Evolutionary conservation across 129 eudicot genomes (phyloP).

Genomic region (Chrysanthemum makinoi): DNA sequence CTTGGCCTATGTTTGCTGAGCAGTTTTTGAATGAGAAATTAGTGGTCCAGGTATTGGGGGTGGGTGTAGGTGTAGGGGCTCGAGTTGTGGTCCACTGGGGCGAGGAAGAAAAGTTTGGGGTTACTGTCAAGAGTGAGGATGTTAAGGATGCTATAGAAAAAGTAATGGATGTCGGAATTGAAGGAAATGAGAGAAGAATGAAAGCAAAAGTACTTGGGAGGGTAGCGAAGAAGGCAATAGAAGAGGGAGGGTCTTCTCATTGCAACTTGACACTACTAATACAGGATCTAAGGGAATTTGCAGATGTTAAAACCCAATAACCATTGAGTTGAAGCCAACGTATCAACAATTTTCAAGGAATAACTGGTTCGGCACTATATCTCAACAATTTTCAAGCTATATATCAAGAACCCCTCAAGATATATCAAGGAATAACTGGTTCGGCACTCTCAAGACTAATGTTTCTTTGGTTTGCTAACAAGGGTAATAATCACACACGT

Average conservation of each 20-base stretch:
- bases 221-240: slow-evolving; percentile 18
- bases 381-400: no score
- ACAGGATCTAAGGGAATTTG: slow-evolving; percentile 22
- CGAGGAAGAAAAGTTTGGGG: slow-evolving; percentile 24
- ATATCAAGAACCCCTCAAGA: no score
- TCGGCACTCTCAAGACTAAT: no score
- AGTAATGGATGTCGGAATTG: slow-evolving; percentile 13
- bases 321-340: not conserved
- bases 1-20: slow-evolving; percentile 37
- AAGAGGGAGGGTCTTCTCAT: slow-evolving; percentile 35
- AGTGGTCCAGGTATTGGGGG: slow-evolving; percentile 23
- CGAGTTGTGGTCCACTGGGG: slow-evolving; percentile 31
- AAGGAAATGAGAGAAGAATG: slow-evolving; percentile 29
- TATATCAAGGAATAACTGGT: no score
- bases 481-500: no score
- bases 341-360: not conserved
- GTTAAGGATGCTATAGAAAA: slow-evolving; percentile 23
- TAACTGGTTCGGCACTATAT: no score
- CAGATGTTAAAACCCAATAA: slow-evolving; percentile 1
- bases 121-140: slow-evolving; percentile 27
- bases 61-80: slow-evolving; percentile 32
- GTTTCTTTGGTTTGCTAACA: no score
- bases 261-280: slow-evolving; percentile 27
- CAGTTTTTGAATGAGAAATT: slow-evolving; percentile 36
- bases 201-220: slow-evolving; percentile 16